phyloP scores from a whole-genome alignment of 768 basidiomycete genomes.

The Boletus bicolor region DNA sequence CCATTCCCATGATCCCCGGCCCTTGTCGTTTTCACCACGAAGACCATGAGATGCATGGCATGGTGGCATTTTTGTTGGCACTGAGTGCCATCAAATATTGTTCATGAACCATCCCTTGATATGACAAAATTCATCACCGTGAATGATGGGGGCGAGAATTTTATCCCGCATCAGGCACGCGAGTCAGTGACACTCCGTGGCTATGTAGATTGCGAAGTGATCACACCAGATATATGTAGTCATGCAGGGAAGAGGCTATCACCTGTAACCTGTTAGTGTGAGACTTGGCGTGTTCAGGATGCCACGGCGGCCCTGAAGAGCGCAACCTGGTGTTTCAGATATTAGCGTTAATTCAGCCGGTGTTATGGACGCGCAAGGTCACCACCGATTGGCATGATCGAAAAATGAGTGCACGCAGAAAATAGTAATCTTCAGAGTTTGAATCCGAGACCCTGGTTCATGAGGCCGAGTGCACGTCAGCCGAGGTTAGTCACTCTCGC shows the following conservation, averaged over 20 bases:
- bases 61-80: background rate
- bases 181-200: background rate
- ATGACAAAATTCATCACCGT: too few relatives aligned
- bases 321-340: background rate
- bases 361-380: background rate
- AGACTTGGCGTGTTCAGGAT: background rate
- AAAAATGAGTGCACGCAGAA: too few relatives aligned
- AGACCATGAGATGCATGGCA: background rate
- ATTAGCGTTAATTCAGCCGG: background rate
- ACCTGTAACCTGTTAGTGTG: background rate
- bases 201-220: background rate
- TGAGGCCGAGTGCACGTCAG: too few relatives aligned
- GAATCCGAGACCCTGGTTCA: too few relatives aligned
- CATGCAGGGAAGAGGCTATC: too few relatives aligned
- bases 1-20: background rate
- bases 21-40: background rate
- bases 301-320: background rate
- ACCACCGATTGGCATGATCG: too few relatives aligned
- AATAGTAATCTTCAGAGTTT: too few relatives aligned
- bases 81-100: background rate
- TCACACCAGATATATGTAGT: background rate
- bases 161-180: background rate
- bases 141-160: background rate
- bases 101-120: background rate
- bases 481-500: too few relatives aligned